Evolutionary conservation across 495 filamentous ascomycete species (phyloP), one percentile per base, ranked within the genome.

Genomic region (Beverwykella pulmonaria): DNA sequence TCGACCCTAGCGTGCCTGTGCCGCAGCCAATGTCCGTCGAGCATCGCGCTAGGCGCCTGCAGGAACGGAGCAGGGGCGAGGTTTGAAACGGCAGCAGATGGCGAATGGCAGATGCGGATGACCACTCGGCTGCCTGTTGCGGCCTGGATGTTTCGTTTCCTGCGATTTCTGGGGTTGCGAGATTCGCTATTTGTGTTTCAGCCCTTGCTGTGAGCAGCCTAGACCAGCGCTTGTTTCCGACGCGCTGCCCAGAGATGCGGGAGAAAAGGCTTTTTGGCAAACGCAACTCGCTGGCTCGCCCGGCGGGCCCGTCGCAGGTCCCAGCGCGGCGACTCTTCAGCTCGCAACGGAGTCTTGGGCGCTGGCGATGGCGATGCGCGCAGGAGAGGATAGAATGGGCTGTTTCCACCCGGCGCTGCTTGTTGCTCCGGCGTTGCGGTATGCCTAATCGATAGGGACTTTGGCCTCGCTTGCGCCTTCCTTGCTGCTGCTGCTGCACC

Each of bases 1-100:
- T 23, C 36, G 57, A 44, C 59, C 30, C 59, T 49, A 29, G 19
- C 10, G 22, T 3, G 48, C 39, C 41, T 27, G n/a, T 27, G n/a
- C 32, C 44, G 44, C 52, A 50, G 36, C 62, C 62, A 65, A 65
- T 65, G 23, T 52, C 53, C 53, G 62, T 29, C 10, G 30, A 29
- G 20, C 19, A 52, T 29, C 50, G 15, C 22, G 5, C 22, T 54
- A 27, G 26, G 22, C 47, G 53, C 46, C 56, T 53, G 63, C 63
- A 50, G 63, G 47, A 55, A 57, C 39, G 49, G 29, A 34, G 15
- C 10, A 30, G 47, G 14, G 58, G 58, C 34, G 46, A 27, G 20
- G 65, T 62, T 61, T 62, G 65, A 68, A 68, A 68, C 65, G 26
- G 44, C 26, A 41, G 17, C n/a, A 14, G 52, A 19, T 15, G 19